Evolutionary conservation across 257 asterid genomes (phyloP), one percentile per base, ranked within the genome.

Genomic region (Solanum ossicruentum): DNA sequence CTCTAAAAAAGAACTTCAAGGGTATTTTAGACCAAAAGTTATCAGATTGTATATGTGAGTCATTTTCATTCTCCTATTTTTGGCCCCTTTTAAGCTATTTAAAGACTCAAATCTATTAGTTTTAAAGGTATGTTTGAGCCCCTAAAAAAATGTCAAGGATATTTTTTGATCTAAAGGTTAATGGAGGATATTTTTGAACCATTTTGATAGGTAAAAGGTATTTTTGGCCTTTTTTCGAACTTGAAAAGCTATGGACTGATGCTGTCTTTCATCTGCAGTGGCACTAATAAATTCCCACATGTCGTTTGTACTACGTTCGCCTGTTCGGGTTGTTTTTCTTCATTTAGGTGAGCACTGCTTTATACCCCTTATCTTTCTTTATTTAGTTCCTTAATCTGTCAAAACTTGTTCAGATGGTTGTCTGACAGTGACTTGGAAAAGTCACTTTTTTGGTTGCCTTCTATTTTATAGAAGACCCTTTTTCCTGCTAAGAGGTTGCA

Each of bases 371-470:
- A 36, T 26, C 39, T 60, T 66, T 55, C 18, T 23, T 66, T 51
- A 36, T 60, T 54, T 49, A 61, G 72, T 45, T 75, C 67, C 45
- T 69, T 70, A 80, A 84, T 85, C 71, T 88, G 82, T 80, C 85
- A 72, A 63, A 75, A 54, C 86, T 84, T 56, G 36, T 55, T 54
- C 92, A 96, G 99, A 91, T 93, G 97, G 99, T 87, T 94, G 85
- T 94, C 96, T 10, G 96, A 93, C 39, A 89, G 95, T 84, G 95
- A 94, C 89, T 90, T 94, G 88, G 92, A 88, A 89, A 79, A 66
- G 89, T 93, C 83, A 94, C 96, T 47, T 87, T 85, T 81, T 93
- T 94, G 98, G 99, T 36, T 93, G 99, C 98, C 98, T 81, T 91
- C 94, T 32, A 86, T 90, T 32, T 93, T 89, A n/a, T 26, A 26